Percentiles rank a stretch among this genome's conserved stretches.
Conservation (phyloP, 179 eudicot species). For the Gypsophila paniculata region DNA sequence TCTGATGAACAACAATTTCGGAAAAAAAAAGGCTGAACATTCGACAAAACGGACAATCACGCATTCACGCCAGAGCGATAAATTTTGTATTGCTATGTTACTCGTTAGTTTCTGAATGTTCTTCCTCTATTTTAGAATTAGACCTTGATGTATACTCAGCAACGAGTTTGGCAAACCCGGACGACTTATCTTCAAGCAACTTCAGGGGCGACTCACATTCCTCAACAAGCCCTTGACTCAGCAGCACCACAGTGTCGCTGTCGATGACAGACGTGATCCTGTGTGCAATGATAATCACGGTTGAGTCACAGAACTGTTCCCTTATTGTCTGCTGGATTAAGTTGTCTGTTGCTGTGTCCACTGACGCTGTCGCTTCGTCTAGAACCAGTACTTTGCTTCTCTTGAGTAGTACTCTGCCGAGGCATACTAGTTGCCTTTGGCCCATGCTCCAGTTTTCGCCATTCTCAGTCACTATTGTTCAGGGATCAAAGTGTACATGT, state of each 20-base stretch:
- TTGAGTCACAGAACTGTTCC: constrained; percentile 48
- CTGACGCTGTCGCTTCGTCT: constrained; percentile 68
- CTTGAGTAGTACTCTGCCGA: constrained; percentile 61
- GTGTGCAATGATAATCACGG: constrained; percentile 57
- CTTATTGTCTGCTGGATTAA: constrained; percentile 52
- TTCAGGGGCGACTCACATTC: constrained; percentile 68
- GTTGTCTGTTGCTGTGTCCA: constrained; percentile 62
- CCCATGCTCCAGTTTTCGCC: constrained; percentile 87
- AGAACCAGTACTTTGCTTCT: constrained; percentile 53
- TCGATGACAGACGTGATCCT: constrained; percentile 61
- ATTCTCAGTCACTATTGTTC: constrained; percentile 47
- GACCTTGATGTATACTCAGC: constrained; percentile 74
- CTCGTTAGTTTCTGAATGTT: not conserved
- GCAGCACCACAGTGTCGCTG: constrained; percentile 55
- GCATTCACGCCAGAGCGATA: not conserved
- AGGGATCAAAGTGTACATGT: not conserved
- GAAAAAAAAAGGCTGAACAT: too few species aligned
- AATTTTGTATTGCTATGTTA: too few species aligned
- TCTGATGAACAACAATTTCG: not conserved
- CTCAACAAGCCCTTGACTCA: constrained; percentile 49
- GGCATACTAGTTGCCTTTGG: constrained; percentile 61
- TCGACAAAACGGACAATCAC: too few species aligned
- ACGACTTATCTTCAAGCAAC: constrained; percentile 63
- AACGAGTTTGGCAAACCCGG: constrained; percentile 72
- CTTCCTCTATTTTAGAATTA: constrained; percentile 28